These are phyloP conservation scores for Aspergillus bridgeri DNA, from an alignment of 495 filamentous ascomycete species.

Conservation along the genomic window DNA sequence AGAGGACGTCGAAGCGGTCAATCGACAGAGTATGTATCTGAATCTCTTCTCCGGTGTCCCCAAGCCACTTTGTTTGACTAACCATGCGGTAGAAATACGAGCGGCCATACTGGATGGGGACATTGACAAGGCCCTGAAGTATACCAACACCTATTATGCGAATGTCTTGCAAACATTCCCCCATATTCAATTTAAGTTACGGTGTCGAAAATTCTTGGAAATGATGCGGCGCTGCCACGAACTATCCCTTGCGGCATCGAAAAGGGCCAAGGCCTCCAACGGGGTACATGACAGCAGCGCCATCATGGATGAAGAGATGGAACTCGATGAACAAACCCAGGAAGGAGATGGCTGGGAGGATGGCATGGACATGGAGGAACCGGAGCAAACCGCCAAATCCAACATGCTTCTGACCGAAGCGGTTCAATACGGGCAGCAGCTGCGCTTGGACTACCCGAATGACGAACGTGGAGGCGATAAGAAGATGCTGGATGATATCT, in stretches of 20 bases:
- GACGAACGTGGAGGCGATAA: constrained; percentile 66
- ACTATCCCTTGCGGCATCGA: constrained; percentile 40
- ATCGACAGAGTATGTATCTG: constrained; percentile 69
- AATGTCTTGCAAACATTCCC: constrained; percentile 78
- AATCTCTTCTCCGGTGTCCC: background rate
- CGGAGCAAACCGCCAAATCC: constrained; percentile 37
- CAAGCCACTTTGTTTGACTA: constrained; percentile 5
- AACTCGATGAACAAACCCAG: constrained; percentile 67
- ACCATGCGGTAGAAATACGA: constrained; percentile 63
- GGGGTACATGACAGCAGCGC: constrained; percentile 41
- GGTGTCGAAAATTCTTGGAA: constrained; percentile 90
- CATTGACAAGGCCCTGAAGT: constrained; percentile 83
- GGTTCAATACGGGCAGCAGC: constrained; percentile 74
- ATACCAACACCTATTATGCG: constrained; percentile 75
- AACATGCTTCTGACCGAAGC: constrained; percentile 61
- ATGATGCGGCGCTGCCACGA: constrained; percentile 86
- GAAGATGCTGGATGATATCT: constrained; percentile 78
- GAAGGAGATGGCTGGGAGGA: constrained; percentile 50
- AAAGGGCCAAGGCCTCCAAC: constrained; percentile 34
- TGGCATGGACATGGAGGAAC: constrained; percentile 54
- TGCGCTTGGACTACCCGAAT: constrained; percentile 67
- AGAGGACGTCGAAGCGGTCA: constrained; percentile 83
- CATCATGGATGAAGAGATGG: constrained; percentile 68
- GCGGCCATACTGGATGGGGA: constrained; percentile 88
- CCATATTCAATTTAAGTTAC: constrained; percentile 85